phyloP scores from a whole-genome alignment of 352 stramenopile species.

The Phytophthora fragariae region DNA sequence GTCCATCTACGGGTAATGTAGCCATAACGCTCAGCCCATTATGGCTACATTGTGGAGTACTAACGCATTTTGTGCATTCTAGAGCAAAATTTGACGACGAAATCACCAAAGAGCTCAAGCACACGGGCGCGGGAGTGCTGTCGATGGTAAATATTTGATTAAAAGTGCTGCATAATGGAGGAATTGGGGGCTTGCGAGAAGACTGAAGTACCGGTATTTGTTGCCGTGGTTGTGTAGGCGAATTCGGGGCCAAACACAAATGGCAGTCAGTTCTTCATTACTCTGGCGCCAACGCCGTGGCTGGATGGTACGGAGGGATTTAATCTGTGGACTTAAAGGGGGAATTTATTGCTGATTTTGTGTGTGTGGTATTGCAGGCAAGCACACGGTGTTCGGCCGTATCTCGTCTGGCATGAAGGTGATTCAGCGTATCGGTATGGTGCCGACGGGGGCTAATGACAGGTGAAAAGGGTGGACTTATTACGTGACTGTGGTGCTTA shows the following conservation, averaged over 20 bases:
- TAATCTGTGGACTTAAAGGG: neutral
- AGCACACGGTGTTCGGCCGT: slow-evolving; percentile 95
- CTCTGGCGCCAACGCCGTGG: slow-evolving; percentile 93
- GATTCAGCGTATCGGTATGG: slow-evolving; percentile 91
- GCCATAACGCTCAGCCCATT: slow-evolving; percentile 3
- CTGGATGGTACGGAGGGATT: slow-evolving; percentile 78
- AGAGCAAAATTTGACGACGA: slow-evolving; percentile 96
- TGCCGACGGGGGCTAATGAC: slow-evolving; percentile 90
- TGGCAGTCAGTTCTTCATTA: slow-evolving; percentile 96
- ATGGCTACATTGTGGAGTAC: neutral
- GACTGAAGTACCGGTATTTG: too few species aligned
- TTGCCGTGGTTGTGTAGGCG: slow-evolving; percentile 48
- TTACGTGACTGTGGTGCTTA: too few species aligned
- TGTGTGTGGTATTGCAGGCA: slow-evolving; percentile 55
- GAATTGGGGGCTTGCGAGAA: neutral
- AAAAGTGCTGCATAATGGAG: neutral
- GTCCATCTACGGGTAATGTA: slow-evolving; percentile 88
- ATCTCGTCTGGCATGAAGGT: slow-evolving; percentile 94
- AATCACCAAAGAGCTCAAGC: slow-evolving; percentile 93
- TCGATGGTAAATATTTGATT: slow-evolving; percentile 67
- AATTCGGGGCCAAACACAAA: slow-evolving; percentile 94
- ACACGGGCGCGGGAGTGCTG: slow-evolving; percentile 93
- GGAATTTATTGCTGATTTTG: slow-evolving; percentile 2
- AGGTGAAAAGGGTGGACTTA: slow-evolving; percentile 40
- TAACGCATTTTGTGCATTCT: neutral